Evolutionary conservation across 108 stramenopile species (phyloP), one percentile per base, ranked within the genome.

Genomic region (Craspedostauros australis): DNA sequence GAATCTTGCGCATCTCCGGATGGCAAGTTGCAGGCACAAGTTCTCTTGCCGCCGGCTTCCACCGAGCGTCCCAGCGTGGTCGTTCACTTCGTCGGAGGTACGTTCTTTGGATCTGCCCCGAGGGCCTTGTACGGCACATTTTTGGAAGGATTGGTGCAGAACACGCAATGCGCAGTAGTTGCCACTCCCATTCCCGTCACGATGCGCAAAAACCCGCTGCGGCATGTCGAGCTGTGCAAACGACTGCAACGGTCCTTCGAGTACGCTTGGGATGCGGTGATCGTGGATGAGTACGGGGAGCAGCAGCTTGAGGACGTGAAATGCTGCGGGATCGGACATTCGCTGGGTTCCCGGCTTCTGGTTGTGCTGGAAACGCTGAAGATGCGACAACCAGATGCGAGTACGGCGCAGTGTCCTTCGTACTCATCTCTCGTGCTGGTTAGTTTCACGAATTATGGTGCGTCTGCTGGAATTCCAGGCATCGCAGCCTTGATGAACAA

Each of bases 71-170:
- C 90, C 2, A 70, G 58, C 5, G 72, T 78, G 12, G 60, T 91
- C 20, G 38, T 91, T 39, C 90, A 91, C 48, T 91, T 91, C 57
- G 71, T 86, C 7, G 90, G 90, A 12, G 90, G 86, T 0, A 83
- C 90, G 11, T 68, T 83, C 50, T 84, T 87, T 45, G 90, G 90
- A 7, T 71, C 75, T 27, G 62, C 77, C 46, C 90, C 90, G 1
- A 57, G 67, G 21, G 39, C 76, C 16, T 87, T 77, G 62, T 91
- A 91, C 62, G 58, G 76, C 5, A 41, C 57, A 20, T 54, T 87
- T 7, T 50, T 91, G 36, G 82, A 84, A 50, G 69, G 66, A 33
- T 47, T 91, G 29, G 73, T 78, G 16, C 21, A 38, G 7, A 52
- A 80, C 48, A 81, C 82, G 12, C 57, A 83, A 38, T 60, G 54